Percentiles rank a stretch among this genome's conserved stretches.
Evolutionary conservation across 768 basidiomycete genomes (phyloP).

Genomic region (Tulasnella sp.): DNA sequence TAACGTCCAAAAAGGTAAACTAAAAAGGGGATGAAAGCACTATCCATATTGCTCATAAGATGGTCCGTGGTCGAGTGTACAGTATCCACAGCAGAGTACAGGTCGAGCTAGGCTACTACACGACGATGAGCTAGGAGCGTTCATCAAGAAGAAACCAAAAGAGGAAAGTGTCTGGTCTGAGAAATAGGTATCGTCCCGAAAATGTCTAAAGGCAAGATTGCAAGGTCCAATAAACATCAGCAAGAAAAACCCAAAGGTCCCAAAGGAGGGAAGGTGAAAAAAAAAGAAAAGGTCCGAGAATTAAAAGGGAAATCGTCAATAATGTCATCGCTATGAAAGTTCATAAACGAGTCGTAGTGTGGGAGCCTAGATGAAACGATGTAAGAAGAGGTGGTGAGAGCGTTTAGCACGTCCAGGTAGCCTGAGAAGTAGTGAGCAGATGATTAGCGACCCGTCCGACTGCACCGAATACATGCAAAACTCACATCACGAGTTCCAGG

Average conservation of each 20-base stretch:
- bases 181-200: too few relatives aligned
- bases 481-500: not conserved
- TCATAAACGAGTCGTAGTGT: not conserved
- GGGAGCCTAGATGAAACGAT: not conserved
- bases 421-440: not conserved
- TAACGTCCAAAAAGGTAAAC: too few relatives aligned
- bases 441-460: not conserved
- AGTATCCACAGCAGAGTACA: too few relatives aligned
- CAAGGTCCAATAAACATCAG: not conserved
- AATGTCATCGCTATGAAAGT: not conserved
- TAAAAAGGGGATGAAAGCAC: too few relatives aligned
- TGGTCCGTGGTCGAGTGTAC: too few relatives aligned
- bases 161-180: too few relatives aligned
- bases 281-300: not conserved
- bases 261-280: not conserved
- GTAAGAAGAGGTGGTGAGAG: not conserved
- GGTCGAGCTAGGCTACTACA: too few relatives aligned
- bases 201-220: not conserved
- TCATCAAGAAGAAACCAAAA: too few relatives aligned
- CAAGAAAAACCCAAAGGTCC: not conserved
- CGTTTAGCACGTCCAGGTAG: not conserved
- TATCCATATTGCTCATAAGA: too few relatives aligned
- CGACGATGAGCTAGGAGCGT: too few relatives aligned
- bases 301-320: not conserved
- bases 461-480: not conserved